Evolutionary conservation across 306 rosid species (phyloP).

Genomic region (Citrullus colocynthis): DNA sequence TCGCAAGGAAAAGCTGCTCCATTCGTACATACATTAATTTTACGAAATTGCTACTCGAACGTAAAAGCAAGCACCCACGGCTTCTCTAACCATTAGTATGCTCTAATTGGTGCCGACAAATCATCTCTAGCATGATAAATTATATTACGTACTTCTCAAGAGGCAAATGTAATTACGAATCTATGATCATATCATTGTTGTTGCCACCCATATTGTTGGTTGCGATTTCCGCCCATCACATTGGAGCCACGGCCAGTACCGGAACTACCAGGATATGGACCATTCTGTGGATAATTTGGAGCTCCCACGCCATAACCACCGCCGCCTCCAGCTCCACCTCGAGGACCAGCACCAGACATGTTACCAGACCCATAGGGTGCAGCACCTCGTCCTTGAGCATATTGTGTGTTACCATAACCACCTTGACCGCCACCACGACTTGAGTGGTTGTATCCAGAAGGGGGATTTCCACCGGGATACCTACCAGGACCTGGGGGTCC

Average conservation of each 20-base stretch:
- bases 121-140: not conserved
- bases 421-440: slow-evolving; percentile 38
- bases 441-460: slow-evolving; percentile 27
- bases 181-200: not conserved
- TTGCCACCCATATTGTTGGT: slow-evolving; percentile 43
- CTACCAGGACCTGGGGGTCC: slow-evolving; percentile 34
- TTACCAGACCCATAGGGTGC: slow-evolving; percentile 33
- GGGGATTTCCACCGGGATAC: slow-evolving; percentile 29
- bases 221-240: slow-evolving; percentile 39
- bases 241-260: slow-evolving; percentile 34
- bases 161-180: not conserved
- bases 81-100: not conserved
- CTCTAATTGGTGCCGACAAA: not conserved
- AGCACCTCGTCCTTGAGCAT: slow-evolving; percentile 39
- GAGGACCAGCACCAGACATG: slow-evolving; percentile 31
- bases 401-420: slow-evolving; percentile 25
- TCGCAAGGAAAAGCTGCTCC: not conserved
- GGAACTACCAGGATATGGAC: slow-evolving; percentile 27
- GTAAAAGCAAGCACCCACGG: not conserved
- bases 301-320: slow-evolving; percentile 32
- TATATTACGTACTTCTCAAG: not conserved
- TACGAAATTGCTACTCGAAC: not conserved
- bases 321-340: slow-evolving; percentile 32
- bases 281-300: slow-evolving; percentile 30
- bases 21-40: not conserved